Percentiles rank a stretch among this genome's conserved stretches.
Conservation (phyloP, 2,329 filamentous ascomycete species). For the Penicillium rolfsii region DNA sequence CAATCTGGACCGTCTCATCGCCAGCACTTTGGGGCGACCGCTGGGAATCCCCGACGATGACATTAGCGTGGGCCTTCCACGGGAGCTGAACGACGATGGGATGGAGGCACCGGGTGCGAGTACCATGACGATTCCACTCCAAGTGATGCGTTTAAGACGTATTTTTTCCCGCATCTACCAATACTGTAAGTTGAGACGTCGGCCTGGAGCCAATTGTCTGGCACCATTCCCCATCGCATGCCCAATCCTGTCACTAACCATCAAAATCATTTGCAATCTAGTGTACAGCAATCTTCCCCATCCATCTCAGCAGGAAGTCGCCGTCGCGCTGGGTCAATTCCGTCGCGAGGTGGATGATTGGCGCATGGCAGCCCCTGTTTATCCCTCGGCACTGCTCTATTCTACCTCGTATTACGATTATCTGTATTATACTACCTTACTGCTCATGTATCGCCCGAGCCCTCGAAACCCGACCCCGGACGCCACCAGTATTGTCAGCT, state of each 20-base stretch:
- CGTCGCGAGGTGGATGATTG: constrained; percentile 45
- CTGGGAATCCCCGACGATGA: constrained; percentile 49
- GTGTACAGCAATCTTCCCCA: constrained; percentile 43
- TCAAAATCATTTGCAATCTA: constrained; percentile 12
- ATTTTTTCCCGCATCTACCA: constrained; percentile 47
- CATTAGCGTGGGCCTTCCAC: constrained; percentile 43
- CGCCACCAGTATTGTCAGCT: constrained; percentile 41
- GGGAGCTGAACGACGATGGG: constrained; percentile 47
- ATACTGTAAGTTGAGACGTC: constrained; percentile 34
- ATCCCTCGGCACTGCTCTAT: constrained; percentile 42
- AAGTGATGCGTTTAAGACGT: constrained; percentile 41
- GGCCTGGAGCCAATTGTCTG: background rate
- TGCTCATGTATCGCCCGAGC: constrained; percentile 45
- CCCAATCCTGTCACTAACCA: background rate
- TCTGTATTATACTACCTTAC: constrained; percentile 44
- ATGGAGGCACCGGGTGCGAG: constrained; percentile 41
- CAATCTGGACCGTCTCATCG: constrained; percentile 48
- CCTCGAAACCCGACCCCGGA: constrained; percentile 44
- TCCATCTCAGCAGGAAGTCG: constrained; percentile 33
- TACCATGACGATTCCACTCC: constrained; percentile 44
- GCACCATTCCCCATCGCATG: background rate
- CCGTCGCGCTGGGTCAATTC: constrained; percentile 35
- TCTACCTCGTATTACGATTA: constrained; percentile 49
- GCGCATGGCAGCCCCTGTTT: constrained; percentile 42
- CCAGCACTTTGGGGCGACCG: constrained; percentile 45